A percentile compares a stretch with the other conserved stretches of the same genome.
phyloP scores from a whole-genome alignment of 306 rosid genomes.

The Leucaena leucocephala region DNA sequence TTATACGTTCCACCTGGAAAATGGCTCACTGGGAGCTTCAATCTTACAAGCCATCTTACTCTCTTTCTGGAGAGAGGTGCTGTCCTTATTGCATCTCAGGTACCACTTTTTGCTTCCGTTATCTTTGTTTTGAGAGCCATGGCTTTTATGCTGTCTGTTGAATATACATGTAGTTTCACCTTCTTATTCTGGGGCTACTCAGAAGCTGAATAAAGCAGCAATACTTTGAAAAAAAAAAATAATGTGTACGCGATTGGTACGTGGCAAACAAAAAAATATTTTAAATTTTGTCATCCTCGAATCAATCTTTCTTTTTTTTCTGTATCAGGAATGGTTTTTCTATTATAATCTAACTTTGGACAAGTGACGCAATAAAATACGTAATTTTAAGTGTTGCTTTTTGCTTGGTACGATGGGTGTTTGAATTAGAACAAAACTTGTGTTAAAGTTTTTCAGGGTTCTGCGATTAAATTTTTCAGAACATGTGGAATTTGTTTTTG shows the following conservation, averaged over 20 bases:
- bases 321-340: background rate
- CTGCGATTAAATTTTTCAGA: background rate
- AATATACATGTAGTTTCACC: constrained; percentile 1
- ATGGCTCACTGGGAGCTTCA: constrained; percentile 96
- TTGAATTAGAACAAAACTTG: background rate
- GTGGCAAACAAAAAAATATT: background rate
- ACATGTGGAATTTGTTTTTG: background rate
- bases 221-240: background rate
- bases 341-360: background rate
- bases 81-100: constrained; percentile 93
- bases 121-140: background rate
- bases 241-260: background rate
- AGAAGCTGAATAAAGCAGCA: background rate
- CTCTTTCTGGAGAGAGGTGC: constrained; percentile 94
- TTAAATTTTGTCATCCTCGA: background rate
- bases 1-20: constrained; percentile 87
- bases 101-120: constrained; percentile 31
- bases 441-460: background rate
- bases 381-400: background rate
- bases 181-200: background rate
- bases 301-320: background rate
- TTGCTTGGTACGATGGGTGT: background rate
- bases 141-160: background rate
- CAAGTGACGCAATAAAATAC: background rate
- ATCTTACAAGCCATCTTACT: constrained; percentile 95